Conservation (phyloP, 2,329 filamentous ascomycete genomes). For the Phaeomoniella chlamydospora region DNA sequence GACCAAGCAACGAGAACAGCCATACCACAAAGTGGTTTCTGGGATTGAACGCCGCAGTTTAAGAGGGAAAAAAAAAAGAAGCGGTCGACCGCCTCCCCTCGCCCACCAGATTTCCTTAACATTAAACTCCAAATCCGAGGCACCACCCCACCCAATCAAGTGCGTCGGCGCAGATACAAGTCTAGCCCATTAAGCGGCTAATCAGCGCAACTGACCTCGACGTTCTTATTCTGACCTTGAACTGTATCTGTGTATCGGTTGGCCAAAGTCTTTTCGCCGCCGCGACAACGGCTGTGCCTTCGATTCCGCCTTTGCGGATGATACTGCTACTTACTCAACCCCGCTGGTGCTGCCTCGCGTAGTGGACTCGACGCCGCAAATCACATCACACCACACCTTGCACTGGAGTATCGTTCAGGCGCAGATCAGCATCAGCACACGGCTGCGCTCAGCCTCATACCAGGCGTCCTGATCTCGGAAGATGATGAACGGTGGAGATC, state of each 20-base stretch:
- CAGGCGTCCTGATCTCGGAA: conserved; percentile 4
- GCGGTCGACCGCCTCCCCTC: background rate
- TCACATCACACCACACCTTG: too few species aligned
- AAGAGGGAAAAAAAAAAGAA: too few species aligned
- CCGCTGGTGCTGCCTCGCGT: too few species aligned
- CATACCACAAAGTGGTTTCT: too few species aligned
- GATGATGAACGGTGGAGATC: conserved; percentile 49
- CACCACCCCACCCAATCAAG: background rate
- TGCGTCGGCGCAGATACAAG: background rate
- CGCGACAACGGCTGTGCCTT: too few species aligned
- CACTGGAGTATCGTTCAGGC: background rate
- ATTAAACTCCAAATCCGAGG: background rate
- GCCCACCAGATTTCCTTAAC: too few species aligned
- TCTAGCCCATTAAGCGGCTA: background rate
- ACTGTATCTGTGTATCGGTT: background rate
- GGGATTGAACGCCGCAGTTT: too few species aligned
- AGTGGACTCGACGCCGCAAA: too few species aligned
- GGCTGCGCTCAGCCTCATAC: background rate
- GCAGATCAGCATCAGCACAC: background rate
- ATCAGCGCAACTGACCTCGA: background rate
- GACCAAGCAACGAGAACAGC: too few species aligned
- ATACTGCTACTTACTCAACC: too few species aligned
- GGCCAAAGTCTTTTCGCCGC: background rate
- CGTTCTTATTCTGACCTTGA: background rate
- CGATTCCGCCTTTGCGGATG: too few species aligned